Evolutionary conservation across 2,329 filamentous ascomycete genomes (phyloP).

Genomic region (Pseudogymnoascus sp.): DNA sequence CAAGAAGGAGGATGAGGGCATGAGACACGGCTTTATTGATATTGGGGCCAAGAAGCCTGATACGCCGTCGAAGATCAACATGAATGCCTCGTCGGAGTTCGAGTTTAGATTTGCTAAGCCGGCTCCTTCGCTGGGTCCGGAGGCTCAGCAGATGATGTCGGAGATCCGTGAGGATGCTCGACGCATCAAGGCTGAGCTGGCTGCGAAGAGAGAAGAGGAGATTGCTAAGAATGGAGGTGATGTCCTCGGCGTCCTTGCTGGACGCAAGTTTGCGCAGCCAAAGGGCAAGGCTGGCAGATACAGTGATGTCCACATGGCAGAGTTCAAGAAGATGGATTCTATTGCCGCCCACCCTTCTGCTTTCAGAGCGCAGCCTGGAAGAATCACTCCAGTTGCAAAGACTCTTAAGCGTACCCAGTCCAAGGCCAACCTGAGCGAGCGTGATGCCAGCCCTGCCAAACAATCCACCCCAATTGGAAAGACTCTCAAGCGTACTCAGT

Average conservation of each 20-base stretch:
- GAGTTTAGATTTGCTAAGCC: slow-evolving; percentile 54
- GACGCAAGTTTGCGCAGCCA: slow-evolving; percentile 69
- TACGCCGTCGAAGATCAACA: slow-evolving; percentile 55
- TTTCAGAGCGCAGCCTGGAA: slow-evolving; percentile 53
- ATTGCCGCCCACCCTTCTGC: slow-evolving; percentile 80
- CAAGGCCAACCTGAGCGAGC: slow-evolving; percentile 59
- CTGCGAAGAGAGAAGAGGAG: slow-evolving; percentile 52
- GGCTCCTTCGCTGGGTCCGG: slow-evolving; percentile 50
- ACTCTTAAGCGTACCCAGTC: slow-evolving; percentile 48
- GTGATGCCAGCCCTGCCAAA: slow-evolving; percentile 39
- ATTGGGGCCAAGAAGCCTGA: slow-evolving; percentile 40
- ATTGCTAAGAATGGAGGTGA: slow-evolving; percentile 35
- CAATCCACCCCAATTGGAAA: slow-evolving; percentile 27
- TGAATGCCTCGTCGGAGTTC: slow-evolving; percentile 50
- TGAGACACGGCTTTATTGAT: slow-evolving; percentile 74
- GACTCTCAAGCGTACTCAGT: slow-evolving; percentile 43
- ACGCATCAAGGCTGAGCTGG: slow-evolving; percentile 61
- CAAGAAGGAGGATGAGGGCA: slow-evolving; percentile 68
- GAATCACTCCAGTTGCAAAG: slow-evolving; percentile 39
- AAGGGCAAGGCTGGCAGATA: slow-evolving; percentile 72
- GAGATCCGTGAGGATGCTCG: slow-evolving; percentile 65
- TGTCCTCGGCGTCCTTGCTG: slow-evolving; percentile 33
- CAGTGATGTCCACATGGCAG: slow-evolving; percentile 75
- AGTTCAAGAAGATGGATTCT: slow-evolving; percentile 97
- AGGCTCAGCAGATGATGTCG: slow-evolving; percentile 52